Evolutionary conservation across 257 asterid genomes (phyloP).

Genomic region (Fraxinus americana): DNA sequence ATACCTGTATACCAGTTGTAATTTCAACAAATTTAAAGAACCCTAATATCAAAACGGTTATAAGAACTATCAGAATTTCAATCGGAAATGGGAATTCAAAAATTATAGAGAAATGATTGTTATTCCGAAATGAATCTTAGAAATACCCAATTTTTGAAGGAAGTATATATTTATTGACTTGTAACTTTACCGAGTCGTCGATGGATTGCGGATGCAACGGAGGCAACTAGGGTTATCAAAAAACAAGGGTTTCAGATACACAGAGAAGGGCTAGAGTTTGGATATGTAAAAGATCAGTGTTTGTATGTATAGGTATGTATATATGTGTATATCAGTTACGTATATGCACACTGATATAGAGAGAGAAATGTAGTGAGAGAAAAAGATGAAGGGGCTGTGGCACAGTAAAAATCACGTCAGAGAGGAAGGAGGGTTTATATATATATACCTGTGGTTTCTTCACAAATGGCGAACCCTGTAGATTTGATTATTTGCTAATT

Average conservation of each 20-base stretch:
- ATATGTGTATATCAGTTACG: neutral
- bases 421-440: conserved; percentile 2
- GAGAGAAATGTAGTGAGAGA: conserved; percentile 11
- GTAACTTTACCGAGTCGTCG: conserved; percentile 1
- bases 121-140: neutral
- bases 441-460: conserved; percentile 15
- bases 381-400: neutral
- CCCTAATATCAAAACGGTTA: conserved; percentile 3
- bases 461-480: conserved; percentile 16
- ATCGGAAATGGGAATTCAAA: conserved; percentile 13
- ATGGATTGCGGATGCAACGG: conserved; percentile 20
- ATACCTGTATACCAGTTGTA: conserved; percentile 17
- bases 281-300: conserved; percentile 2
- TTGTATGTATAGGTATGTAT: neutral
- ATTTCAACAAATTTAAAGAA: conserved; percentile 7
- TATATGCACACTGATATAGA: neutral
- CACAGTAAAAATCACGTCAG: conserved; percentile 22
- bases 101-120: neutral
- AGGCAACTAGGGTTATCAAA: conserved; percentile 4
- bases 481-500: conserved; percentile 10
- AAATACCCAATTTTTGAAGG: conserved; percentile 2
- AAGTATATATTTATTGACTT: conserved; percentile 3
- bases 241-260: conserved; percentile 31
- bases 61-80: neutral
- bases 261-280: conserved; percentile 28